Conservation (phyloP, 148 eudicot species). For the Cornus florida region DNA sequence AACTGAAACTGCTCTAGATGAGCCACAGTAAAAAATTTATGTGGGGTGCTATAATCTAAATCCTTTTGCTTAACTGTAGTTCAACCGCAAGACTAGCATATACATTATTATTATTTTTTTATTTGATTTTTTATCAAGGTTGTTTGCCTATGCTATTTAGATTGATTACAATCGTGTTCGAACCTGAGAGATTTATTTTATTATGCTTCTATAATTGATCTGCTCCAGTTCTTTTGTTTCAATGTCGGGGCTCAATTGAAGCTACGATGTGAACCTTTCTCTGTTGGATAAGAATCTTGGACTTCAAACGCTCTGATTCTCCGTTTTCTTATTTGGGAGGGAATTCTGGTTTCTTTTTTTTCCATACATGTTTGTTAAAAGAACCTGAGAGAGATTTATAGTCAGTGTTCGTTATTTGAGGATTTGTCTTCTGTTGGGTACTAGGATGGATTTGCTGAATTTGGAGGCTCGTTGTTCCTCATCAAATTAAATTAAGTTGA, state of each 20-base stretch:
- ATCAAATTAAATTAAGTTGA: too few relatives aligned
- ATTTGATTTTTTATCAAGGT: too few relatives aligned
- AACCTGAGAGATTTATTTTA: background rate
- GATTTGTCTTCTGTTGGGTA: too few relatives aligned
- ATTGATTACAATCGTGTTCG: background rate
- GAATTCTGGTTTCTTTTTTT: too few relatives aligned
- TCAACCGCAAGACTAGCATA: background rate
- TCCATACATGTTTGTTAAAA: too few relatives aligned
- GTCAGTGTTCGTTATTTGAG: too few relatives aligned
- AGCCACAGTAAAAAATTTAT: background rate
- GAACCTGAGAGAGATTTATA: too few relatives aligned
- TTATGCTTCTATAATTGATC: slow-evolving; percentile 13
- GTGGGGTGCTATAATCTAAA: background rate
- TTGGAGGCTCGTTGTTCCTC: too few relatives aligned
- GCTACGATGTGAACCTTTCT: slow-evolving; percentile 20
- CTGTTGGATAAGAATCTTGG: slow-evolving; percentile 24
- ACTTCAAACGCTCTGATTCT: slow-evolving; percentile 17
- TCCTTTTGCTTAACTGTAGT: background rate
- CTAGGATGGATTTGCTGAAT: too few relatives aligned
- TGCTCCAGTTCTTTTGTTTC: slow-evolving; percentile 12
- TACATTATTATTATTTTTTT: background rate
- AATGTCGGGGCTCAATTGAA: slow-evolving; percentile 10
- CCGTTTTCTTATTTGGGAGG: too few relatives aligned
- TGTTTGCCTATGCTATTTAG: too few relatives aligned
- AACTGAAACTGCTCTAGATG: too few relatives aligned